Evolutionary conservation across 2,329 filamentous ascomycete genomes (phyloP).

Genomic region (Zymoseptoria ardabiliae): DNA sequence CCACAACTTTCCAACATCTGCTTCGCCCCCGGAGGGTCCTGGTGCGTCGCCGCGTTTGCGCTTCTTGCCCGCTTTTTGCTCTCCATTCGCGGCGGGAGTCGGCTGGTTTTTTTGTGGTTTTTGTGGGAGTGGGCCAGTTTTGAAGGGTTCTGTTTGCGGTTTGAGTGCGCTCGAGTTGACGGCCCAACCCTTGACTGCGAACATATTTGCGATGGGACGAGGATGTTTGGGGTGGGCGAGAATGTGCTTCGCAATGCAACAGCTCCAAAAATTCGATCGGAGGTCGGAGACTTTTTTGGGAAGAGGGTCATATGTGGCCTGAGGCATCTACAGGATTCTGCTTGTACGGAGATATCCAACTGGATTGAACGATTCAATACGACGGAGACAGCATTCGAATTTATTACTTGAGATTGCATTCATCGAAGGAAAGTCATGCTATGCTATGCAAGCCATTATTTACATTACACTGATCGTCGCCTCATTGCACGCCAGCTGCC

Average conservation of each 20-base stretch:
- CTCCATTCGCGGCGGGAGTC: slow-evolving; percentile 38
- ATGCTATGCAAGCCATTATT: neutral
- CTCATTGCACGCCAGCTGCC: neutral
- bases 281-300: neutral
- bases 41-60: slow-evolving; percentile 42
- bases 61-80: slow-evolving; percentile 44
- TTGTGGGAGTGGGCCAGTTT: slow-evolving; percentile 13
- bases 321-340: neutral
- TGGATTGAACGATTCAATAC: neutral
- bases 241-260: neutral
- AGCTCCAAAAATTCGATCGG: neutral
- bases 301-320: neutral
- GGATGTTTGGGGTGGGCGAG: neutral
- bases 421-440: neutral
- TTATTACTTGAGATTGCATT: neutral
- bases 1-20: slow-evolving; percentile 71
- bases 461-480: neutral
- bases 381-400: neutral
- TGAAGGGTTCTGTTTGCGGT: slow-evolving; percentile 50
- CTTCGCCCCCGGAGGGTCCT: slow-evolving; percentile 36
- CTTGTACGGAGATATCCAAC: too few species aligned
- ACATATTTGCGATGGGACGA: slow-evolving; percentile 53
- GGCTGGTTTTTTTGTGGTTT: slow-evolving; percentile 6
- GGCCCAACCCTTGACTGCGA: slow-evolving; percentile 89
- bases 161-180: slow-evolving; percentile 66